Percentiles rank a stretch among this genome's conserved stretches.
phyloP scores from a whole-genome alignment of 257 asterid genomes.

The Linderniella brevidens region DNA sequence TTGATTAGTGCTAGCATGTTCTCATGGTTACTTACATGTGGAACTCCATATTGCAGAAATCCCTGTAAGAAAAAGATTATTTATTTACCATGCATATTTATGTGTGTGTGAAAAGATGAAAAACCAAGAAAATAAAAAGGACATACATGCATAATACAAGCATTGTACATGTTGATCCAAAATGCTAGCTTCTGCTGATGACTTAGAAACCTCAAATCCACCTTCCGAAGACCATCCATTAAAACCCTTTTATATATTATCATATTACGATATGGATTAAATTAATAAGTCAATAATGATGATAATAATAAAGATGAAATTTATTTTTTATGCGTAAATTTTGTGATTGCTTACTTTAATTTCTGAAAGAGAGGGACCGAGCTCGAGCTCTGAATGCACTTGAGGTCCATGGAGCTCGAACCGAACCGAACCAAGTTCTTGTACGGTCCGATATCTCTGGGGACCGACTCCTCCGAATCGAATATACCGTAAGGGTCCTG shows the following conservation, averaged over 20 bases:
- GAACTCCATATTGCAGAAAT: slow-evolving; percentile 66
- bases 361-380: slow-evolving; percentile 50
- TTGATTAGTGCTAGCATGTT: slow-evolving; percentile 41
- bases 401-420: slow-evolving; percentile 43
- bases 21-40: slow-evolving; percentile 43
- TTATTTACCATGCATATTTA: too few relatives aligned
- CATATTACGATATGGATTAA: too few relatives aligned
- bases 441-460: slow-evolving; percentile 63
- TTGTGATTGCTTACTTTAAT: slow-evolving; percentile 26
- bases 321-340: not conserved
- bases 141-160: slow-evolving; percentile 41
- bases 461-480: slow-evolving; percentile 36
- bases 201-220: slow-evolving; percentile 34
- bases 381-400: slow-evolving; percentile 41
- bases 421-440: slow-evolving; percentile 55
- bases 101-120: too few relatives aligned
- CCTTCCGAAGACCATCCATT: slow-evolving; percentile 38
- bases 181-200: slow-evolving; percentile 36
- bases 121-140: not conserved
- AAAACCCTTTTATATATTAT: too few relatives aligned
- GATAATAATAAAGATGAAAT: too few relatives aligned
- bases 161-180: slow-evolving; percentile 32
- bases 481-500: slow-evolving; percentile 89
- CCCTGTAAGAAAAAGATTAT: slow-evolving; percentile 27
- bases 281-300: too few relatives aligned